Evolutionary conservation across 345 rosid genomes (phyloP).

Genomic region (Gossypium sturtianum): DNA sequence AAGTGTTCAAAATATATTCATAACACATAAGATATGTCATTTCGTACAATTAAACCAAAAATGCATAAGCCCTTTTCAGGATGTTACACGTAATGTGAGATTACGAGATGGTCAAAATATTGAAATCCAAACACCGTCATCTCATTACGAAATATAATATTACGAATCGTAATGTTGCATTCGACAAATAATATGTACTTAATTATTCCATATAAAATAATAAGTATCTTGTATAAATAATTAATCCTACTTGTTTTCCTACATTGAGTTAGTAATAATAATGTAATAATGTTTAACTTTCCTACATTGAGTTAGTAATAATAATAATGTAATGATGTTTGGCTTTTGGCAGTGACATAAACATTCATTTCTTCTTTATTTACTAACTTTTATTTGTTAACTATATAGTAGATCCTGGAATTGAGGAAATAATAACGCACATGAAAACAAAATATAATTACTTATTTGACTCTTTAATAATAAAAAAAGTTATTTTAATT

Average conservation of each 20-base stretch:
- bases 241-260: neutral
- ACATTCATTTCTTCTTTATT: neutral
- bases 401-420: neutral
- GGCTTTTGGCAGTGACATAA: neutral
- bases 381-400: neutral
- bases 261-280: neutral
- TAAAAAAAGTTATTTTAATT: too few species aligned
- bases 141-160: too few species aligned
- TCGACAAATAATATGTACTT: too few species aligned
- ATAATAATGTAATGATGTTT: neutral
- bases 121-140: accelerated
- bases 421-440: neutral
- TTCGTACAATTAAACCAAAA: too few species aligned
- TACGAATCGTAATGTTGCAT: too few species aligned
- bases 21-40: too few species aligned
- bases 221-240: neutral
- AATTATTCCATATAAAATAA: neutral
- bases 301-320: neutral
- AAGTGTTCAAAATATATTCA: too few species aligned
- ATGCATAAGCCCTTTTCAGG: too few species aligned
- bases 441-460: too few species aligned
- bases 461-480: too few species aligned
- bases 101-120: too few species aligned
- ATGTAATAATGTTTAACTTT: neutral
- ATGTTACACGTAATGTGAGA: too few species aligned